Percentiles rank a stretch among this genome's conserved stretches.
Evolutionary conservation across 106 monocot species (phyloP).

Genomic region (Vanilla planifolia): DNA sequence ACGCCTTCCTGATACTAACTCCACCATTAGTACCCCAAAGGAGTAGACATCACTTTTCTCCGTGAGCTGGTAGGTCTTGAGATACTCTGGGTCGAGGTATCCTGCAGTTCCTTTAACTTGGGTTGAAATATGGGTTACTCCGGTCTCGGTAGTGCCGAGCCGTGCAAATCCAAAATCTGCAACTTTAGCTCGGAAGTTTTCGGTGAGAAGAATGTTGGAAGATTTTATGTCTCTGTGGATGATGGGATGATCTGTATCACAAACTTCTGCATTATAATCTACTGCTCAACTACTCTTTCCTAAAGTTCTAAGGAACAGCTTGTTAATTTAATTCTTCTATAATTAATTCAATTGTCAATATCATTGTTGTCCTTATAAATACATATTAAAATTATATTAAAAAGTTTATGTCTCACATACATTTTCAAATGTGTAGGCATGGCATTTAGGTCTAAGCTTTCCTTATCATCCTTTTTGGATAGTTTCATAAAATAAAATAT

Average conservation of each 20-base stretch:
- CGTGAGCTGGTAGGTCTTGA: constrained; percentile 59
- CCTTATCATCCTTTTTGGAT: too few species aligned
- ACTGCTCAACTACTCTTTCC: too few species aligned
- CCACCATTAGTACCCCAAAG: constrained; percentile 60
- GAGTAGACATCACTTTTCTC: constrained; percentile 68
- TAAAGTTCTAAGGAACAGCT: too few species aligned
- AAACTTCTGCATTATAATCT: too few species aligned
- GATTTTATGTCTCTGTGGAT: constrained; percentile 82
- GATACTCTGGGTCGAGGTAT: constrained; percentile 64
- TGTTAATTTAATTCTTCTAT: too few species aligned
- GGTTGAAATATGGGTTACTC: constrained; percentile 47
- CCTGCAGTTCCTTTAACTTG: constrained; percentile 76
- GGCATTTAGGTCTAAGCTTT: too few species aligned
- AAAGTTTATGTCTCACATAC: too few species aligned
- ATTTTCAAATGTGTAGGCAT: too few species aligned
- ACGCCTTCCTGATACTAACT: constrained; percentile 44
- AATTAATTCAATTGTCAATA: too few species aligned
- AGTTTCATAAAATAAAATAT: too few species aligned
- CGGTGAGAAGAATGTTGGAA: constrained; percentile 61
- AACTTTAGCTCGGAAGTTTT: constrained; percentile 57
- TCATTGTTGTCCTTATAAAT: too few species aligned
- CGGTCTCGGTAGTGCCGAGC: constrained; percentile 20
- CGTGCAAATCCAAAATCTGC: constrained; percentile 73
- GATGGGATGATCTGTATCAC: constrained; percentile 66
- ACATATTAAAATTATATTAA: too few species aligned